Evolutionary conservation across 345 rosid genomes (phyloP).

Genomic region (Erysimum cheiranthoides): DNA sequence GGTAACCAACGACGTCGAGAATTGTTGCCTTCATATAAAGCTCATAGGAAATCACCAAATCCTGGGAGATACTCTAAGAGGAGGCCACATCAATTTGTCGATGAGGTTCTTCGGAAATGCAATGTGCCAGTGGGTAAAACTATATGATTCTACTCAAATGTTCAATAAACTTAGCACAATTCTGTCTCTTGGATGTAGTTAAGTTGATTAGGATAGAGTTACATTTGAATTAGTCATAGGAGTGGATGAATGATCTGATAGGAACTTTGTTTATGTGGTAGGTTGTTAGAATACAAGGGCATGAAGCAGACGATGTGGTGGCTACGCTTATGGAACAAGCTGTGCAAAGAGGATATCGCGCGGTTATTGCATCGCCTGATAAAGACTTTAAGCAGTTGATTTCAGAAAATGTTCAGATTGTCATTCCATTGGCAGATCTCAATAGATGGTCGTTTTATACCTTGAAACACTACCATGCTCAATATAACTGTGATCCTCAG

Average conservation of each 20-base stretch:
- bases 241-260: constrained; percentile 22
- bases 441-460: constrained; percentile 94
- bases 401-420: constrained; percentile 89
- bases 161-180: background rate
- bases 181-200: constrained; percentile 10
- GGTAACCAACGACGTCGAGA: constrained; percentile 69
- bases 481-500: constrained; percentile 78
- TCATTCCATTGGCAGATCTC: constrained; percentile 76
- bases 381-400: constrained; percentile 97
- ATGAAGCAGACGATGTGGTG: constrained; percentile 93
- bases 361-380: constrained; percentile 91
- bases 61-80: constrained; percentile 51
- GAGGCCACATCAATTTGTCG: constrained; percentile 54
- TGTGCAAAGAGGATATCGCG: constrained; percentile 62
- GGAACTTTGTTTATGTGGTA: constrained; percentile 40
- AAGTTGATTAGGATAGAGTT: background rate
- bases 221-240: constrained; percentile 6
- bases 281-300: constrained; percentile 77
- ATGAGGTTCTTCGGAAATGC: constrained; percentile 73
- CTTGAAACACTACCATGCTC: constrained; percentile 74
- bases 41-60: constrained; percentile 62
- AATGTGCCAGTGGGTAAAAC: constrained; percentile 78
- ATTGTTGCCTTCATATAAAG: constrained; percentile 86
- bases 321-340: constrained; percentile 82
- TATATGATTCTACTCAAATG: constrained; percentile 1